Percentiles rank a stretch among this genome's conserved stretches.
Conservation (phyloP, 192 early-diverging fungal species). For the Radiomyces spectabilis region DNA sequence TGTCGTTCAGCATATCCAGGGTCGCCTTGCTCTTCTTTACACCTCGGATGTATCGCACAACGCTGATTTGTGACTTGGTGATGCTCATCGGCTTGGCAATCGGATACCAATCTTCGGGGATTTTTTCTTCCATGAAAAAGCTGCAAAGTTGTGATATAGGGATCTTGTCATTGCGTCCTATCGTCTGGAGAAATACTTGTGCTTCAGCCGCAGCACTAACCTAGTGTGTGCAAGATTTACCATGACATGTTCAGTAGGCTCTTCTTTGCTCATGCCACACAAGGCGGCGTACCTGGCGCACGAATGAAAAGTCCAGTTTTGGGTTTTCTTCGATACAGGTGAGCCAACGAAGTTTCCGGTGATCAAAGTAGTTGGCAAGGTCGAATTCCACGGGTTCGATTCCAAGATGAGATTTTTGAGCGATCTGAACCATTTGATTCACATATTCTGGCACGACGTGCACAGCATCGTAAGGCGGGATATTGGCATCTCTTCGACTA, state of each 20-base stretch:
- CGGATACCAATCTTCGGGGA: constrained; percentile 12
- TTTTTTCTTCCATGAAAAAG: constrained; percentile 3
- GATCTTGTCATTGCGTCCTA: no score
- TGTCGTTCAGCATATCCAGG: background rate
- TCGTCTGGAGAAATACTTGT: no score
- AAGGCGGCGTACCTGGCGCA: constrained; percentile 4
- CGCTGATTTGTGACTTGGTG: background rate
- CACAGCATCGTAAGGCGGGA: background rate
- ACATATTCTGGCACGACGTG: background rate
- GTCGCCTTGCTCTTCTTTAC: background rate
- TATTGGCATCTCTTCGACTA: constrained; percentile 3
- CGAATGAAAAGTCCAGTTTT: background rate
- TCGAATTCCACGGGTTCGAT: no score
- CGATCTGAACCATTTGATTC: background rate
- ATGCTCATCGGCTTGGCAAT: background rate
- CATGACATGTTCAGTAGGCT: no score
- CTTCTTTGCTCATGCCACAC: no score
- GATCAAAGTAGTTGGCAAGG: no score
- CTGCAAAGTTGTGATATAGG: no score
- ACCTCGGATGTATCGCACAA: background rate
- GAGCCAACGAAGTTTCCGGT: background rate
- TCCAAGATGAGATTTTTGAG: no score
- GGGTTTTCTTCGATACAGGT: constrained; percentile 1
- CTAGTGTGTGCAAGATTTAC: no score
- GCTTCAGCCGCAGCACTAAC: no score